Conservation (phyloP, 2,329 filamentous ascomycete species). For the Stemphylium vesicarium region DNA sequence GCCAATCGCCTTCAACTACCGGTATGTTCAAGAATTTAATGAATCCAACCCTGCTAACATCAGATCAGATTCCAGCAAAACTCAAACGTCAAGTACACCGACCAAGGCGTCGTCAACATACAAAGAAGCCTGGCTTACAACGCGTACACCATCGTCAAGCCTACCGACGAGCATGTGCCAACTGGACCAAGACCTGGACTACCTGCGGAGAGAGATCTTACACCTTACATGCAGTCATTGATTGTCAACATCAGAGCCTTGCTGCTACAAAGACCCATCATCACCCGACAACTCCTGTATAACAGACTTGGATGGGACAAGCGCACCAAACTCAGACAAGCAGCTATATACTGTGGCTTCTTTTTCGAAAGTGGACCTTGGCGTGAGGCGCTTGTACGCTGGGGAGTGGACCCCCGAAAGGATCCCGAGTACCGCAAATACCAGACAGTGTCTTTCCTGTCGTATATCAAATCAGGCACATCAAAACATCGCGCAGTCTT, state of each 20-base stretch:
- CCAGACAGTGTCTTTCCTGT: slow-evolving; percentile 70
- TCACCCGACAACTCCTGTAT: slow-evolving; percentile 81
- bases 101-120: slow-evolving; percentile 48
- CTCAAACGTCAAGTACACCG: slow-evolving; percentile 69
- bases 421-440: slow-evolving; percentile 80
- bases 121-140: slow-evolving; percentile 34
- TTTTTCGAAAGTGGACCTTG: slow-evolving; percentile 93
- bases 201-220: slow-evolving; percentile 55
- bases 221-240: slow-evolving; percentile 67
- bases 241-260: slow-evolving; percentile 69
- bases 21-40: slow-evolving; percentile 39
- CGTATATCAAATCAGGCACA: slow-evolving; percentile 39
- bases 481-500: slow-evolving; percentile 34
- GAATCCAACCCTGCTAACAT: background rate
- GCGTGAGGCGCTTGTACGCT: slow-evolving; percentile 84
- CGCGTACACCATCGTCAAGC: slow-evolving; percentile 60
- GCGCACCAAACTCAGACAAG: slow-evolving; percentile 69
- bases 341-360: slow-evolving; percentile 85
- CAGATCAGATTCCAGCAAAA: slow-evolving; percentile 78
- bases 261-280: slow-evolving; percentile 78
- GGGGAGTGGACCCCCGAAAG: slow-evolving; percentile 82
- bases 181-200: slow-evolving; percentile 64
- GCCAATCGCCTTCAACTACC: slow-evolving; percentile 72
- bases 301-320: slow-evolving; percentile 69
- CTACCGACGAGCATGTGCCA: slow-evolving; percentile 68